Percentiles rank a stretch among this genome's conserved stretches.
Evolutionary conservation across 176 grass and related monocot genomes (phyloP).

Genomic region (Tuctoria greenei): DNA sequence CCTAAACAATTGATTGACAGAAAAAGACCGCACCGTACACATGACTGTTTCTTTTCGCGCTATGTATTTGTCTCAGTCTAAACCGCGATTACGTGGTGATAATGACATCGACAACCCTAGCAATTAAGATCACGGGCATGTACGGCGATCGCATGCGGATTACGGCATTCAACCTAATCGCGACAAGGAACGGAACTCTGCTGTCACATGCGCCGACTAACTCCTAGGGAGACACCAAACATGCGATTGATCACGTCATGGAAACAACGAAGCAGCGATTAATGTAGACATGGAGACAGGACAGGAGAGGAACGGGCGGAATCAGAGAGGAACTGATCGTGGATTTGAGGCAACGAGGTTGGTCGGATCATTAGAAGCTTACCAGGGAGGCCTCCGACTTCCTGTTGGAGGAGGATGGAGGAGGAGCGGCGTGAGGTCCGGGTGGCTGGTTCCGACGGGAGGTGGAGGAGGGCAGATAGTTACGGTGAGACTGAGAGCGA

Average conservation of each 20-base stretch:
- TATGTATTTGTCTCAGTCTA: slow-evolving; percentile 12
- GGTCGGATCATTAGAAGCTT: neutral
- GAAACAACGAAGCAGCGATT: neutral
- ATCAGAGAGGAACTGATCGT: neutral
- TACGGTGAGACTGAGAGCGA: slow-evolving; percentile 33
- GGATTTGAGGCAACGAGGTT: neutral
- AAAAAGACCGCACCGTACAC: slow-evolving; percentile 29
- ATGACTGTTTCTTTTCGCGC: slow-evolving; percentile 6
- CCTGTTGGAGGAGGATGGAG: neutral
- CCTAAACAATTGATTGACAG: slow-evolving; percentile 13
- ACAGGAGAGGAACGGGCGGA: neutral
- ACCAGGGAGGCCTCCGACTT: slow-evolving; percentile 15
- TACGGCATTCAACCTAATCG: neutral
- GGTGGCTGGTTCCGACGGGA: neutral
- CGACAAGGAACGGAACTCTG: neutral
- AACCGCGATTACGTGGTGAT: slow-evolving; percentile 20
- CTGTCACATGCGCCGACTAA: neutral
- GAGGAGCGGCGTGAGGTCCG: neutral
- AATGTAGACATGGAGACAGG: neutral
- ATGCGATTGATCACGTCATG: neutral
- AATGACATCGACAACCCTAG: slow-evolving; percentile 1
- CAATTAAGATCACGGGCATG: neutral
- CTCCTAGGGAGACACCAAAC: neutral
- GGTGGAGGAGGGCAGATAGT: slow-evolving; percentile 30
- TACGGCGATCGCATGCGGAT: neutral